A percentile compares a stretch with the other conserved stretches of the same genome.
These are phyloP conservation scores for Choanephora cucurbitarum DNA, from an alignment of 371 early-diverging fungal species.

Conservation along the genomic window DNA sequence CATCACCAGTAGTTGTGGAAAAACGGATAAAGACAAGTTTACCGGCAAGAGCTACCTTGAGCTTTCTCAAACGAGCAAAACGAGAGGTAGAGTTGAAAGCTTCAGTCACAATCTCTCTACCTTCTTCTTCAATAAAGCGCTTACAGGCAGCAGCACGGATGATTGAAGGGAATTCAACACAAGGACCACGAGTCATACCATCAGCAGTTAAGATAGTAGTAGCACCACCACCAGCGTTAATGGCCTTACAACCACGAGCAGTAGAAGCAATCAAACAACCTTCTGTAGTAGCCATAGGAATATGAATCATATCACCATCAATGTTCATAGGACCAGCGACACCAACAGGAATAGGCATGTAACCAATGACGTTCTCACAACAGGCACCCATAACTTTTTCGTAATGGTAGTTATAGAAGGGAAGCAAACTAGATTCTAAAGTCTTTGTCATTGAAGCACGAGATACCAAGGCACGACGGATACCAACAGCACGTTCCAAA, in stretches of 20 bases:
- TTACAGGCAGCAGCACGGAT: constrained; percentile 72
- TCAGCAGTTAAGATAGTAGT: constrained; percentile 82
- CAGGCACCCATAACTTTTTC: constrained; percentile 88
- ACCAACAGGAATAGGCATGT: constrained; percentile 93
- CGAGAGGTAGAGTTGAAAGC: constrained; percentile 91
- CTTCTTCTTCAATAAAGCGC: constrained; percentile 74
- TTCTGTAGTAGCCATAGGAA: constrained; percentile 98
- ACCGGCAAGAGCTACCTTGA: constrained; percentile 89
- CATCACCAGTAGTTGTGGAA: constrained; percentile 93
- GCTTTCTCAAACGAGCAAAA: constrained; percentile 81
- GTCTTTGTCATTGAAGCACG: constrained; percentile 69
- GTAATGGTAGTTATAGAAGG: constrained; percentile 86
- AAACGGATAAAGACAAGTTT: constrained; percentile 85
- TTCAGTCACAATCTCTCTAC: constrained; percentile 60
- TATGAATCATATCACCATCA: constrained; percentile 76
- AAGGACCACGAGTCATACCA: constrained; percentile 96
- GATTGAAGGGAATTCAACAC: constrained; percentile 81
- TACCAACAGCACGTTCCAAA: constrained; percentile 79
- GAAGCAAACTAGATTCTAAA: constrained; percentile 69
- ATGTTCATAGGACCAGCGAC: constrained; percentile 82
- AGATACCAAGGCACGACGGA: constrained; percentile 79
- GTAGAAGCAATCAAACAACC: constrained; percentile 95
- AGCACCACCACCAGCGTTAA: constrained; percentile 89
- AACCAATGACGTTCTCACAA: constrained; percentile 97
- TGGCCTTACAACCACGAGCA: constrained; percentile 96